Evolutionary conservation across 2,329 filamentous ascomycete genomes (phyloP).

Genomic region (Penicillium hesseltinei): DNA sequence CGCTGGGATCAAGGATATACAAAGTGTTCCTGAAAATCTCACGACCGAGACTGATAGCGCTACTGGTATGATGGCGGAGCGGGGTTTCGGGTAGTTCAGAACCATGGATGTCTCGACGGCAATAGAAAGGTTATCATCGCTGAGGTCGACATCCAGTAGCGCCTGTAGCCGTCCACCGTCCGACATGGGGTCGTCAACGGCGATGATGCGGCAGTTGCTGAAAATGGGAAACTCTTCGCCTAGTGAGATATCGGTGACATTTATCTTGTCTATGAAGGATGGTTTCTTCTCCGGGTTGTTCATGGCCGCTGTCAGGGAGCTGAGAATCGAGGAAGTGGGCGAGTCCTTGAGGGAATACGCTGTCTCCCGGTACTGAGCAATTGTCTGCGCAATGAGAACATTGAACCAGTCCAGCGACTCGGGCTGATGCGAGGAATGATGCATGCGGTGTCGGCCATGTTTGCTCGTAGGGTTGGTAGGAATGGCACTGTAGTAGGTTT

Average conservation of each 20-base stretch:
- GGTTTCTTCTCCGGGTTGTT: conserved; percentile 86
- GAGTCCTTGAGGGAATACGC: conserved; percentile 77
- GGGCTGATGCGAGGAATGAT: conserved; percentile 78
- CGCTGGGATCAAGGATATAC: conserved; percentile 85
- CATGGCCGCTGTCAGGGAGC: conserved; percentile 76
- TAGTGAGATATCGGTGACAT: conserved; percentile 86
- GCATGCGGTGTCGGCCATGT: conserved; percentile 43
- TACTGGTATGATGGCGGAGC: conserved; percentile 85
- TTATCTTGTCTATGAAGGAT: conserved; percentile 89
- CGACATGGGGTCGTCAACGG: conserved; percentile 59
- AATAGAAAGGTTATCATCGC: conserved; percentile 85
- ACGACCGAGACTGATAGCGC: conserved; percentile 89
- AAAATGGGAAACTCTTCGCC: conserved; percentile 98
- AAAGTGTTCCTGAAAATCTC: conserved; percentile 90
- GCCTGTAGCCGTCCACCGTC: conserved; percentile 81
- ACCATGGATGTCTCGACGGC: conserved; percentile 92
- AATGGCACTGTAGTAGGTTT: conserved; percentile 85
- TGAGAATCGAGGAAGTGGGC: conserved; percentile 63
- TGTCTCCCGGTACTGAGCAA: conserved; percentile 90
- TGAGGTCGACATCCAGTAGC: conserved; percentile 93
- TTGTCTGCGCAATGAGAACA: conserved; percentile 91
- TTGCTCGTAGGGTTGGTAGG: conserved; percentile 42
- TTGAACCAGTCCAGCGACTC: conserved; percentile 99
- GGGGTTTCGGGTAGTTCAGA: conserved; percentile 88
- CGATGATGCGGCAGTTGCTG: conserved; percentile 94